These are phyloP conservation scores for Cladosporium sphaerospermum DNA, from an alignment of 2,329 filamentous ascomycete species.

Conservation along the genomic window DNA sequence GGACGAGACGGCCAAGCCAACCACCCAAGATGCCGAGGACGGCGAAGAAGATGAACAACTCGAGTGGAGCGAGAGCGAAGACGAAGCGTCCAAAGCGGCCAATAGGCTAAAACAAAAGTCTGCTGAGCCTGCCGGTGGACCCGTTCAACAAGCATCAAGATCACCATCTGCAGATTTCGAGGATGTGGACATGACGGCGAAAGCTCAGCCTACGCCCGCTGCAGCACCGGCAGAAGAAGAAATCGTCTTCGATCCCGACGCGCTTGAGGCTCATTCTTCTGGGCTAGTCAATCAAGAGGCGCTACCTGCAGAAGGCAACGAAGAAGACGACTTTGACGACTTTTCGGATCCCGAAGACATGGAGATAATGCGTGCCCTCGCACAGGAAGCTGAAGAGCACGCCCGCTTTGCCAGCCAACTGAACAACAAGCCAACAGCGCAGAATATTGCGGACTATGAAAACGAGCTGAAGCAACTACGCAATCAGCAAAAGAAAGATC, in stretches of 20 bases:
- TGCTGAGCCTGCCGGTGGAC: conserved; percentile 6
- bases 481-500: conserved; percentile 92
- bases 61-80: conserved; percentile 52
- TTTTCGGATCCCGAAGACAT: conserved; percentile 85
- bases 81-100: conserved; percentile 19
- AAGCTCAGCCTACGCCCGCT: not conserved
- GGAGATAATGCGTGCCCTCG: conserved; percentile 78
- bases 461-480: conserved; percentile 79
- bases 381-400: conserved; percentile 87
- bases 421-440: conserved; percentile 62
- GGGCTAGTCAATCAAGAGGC: conserved; percentile 25
- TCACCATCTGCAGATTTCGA: conserved; percentile 48
- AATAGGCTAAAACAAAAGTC: conserved; percentile 3
- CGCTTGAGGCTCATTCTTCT: not conserved
- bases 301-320: conserved; percentile 2
- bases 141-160: conserved; percentile 16
- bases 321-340: conserved; percentile 36
- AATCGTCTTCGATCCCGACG: not conserved
- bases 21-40: not conserved
- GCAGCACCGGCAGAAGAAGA: not conserved
- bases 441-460: conserved; percentile 77
- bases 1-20: not conserved
- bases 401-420: conserved; percentile 84
- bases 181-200: conserved; percentile 37
- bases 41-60: conserved; percentile 23